phyloP scores from a whole-genome alignment of 2,329 filamentous ascomycete genomes.

The Botryosphaeria dothidea region DNA sequence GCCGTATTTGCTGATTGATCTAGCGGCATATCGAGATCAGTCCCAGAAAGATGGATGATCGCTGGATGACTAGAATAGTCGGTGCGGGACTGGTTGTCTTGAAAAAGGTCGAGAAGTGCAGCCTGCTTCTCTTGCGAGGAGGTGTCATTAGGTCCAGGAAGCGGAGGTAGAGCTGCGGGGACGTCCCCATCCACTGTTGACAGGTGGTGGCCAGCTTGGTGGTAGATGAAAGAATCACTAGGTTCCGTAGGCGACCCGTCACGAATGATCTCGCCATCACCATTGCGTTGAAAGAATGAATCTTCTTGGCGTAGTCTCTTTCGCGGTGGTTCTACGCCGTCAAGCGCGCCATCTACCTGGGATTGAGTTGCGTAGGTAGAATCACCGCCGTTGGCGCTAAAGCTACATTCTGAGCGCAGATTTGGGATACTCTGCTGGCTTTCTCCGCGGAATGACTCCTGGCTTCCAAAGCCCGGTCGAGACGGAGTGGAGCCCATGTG shows the following conservation, averaged over 20 bases:
- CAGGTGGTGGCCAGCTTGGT: constrained; percentile 59
- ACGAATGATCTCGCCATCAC: constrained; percentile 61
- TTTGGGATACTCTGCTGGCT: constrained; percentile 79
- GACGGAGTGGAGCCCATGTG: constrained; percentile 73
- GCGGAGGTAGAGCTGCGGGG: constrained; percentile 63
- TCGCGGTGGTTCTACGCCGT: constrained; percentile 73
- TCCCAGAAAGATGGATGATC: constrained; percentile 70
- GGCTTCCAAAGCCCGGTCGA: constrained; percentile 63
- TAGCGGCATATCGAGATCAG: constrained; percentile 89
- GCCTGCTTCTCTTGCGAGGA: constrained; percentile 79
- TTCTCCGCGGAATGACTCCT: constrained; percentile 67
- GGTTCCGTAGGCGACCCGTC: constrained; percentile 73
- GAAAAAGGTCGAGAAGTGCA: constrained; percentile 71
- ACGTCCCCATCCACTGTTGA: constrained; percentile 53
- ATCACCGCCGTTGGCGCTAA: constrained; percentile 61
- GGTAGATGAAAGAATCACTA: constrained; percentile 75
- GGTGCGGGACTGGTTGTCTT: constrained; percentile 56
- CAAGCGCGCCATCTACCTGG: constrained; percentile 28
- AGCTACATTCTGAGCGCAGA: constrained; percentile 73
- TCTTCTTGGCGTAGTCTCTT: constrained; percentile 67
- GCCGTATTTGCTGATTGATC: constrained; percentile 88
- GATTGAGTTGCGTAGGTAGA: constrained; percentile 64
- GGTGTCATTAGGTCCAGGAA: constrained; percentile 59
- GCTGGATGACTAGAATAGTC: constrained; percentile 76
- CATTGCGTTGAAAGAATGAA: constrained; percentile 40